These are phyloP conservation scores for Dioscorea alata DNA, from an alignment of 106 monocot species.

Conservation along the genomic window DNA sequence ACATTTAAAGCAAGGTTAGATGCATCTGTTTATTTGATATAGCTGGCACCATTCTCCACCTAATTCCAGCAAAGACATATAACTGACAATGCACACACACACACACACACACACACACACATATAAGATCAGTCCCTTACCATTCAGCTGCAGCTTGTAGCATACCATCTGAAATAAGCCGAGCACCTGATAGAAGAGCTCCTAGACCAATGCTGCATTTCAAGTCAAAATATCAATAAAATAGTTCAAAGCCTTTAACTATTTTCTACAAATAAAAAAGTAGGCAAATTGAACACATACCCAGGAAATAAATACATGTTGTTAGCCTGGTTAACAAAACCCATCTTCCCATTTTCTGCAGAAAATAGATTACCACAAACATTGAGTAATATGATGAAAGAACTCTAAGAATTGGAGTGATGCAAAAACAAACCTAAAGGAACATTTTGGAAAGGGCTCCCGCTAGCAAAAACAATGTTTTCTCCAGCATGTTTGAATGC, in stretches of 20 bases:
- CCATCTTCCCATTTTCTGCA: slow-evolving; percentile 75
- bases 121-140: slow-evolving; percentile 23
- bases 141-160: slow-evolving; percentile 96
- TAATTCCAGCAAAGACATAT: too few species aligned
- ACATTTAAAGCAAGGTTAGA: too few species aligned
- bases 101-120: background rate
- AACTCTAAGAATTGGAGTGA: background rate
- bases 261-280: background rate
- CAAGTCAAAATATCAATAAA: slow-evolving; percentile 8
- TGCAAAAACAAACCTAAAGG: slow-evolving; percentile 46
- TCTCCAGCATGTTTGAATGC: slow-evolving; percentile 94
- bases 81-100: too few species aligned
- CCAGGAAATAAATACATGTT: slow-evolving; percentile 99
- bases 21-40: too few species aligned
- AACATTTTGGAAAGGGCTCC: slow-evolving; percentile 93
- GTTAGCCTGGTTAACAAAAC: slow-evolving; percentile 95
- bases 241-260: background rate
- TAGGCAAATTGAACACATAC: slow-evolving; percentile 32
- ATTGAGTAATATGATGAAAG: slow-evolving; percentile 1
- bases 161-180: slow-evolving; percentile 85
- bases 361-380: slow-evolving; percentile 2
- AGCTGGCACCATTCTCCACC: too few species aligned
- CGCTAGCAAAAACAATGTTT: slow-evolving; percentile 94
- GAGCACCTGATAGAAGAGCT: slow-evolving; percentile 96
- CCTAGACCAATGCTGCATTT: slow-evolving; percentile 88